phyloP scores from a whole-genome alignment of 306 rosid species.

The Pueraria montana region DNA sequence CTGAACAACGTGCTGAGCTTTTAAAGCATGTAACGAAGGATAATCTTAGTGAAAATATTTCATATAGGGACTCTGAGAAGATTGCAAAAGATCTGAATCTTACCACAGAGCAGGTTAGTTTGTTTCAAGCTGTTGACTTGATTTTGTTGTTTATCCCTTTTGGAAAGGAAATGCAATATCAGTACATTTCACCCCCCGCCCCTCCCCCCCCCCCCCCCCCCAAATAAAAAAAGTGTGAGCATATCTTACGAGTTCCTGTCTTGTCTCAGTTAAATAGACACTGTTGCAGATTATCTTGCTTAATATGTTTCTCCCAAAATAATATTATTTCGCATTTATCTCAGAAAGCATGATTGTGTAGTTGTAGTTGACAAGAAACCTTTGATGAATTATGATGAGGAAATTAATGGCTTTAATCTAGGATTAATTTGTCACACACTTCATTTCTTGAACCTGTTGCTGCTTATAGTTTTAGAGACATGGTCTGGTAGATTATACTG shows the following conservation, averaged over 20 bases:
- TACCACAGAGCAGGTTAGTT: constrained; percentile 80
- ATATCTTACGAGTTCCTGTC: constrained; percentile 18
- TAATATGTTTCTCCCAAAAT: constrained; percentile 7
- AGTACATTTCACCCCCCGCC: no score
- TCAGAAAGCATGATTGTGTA: neutral
- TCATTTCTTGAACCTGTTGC: neutral
- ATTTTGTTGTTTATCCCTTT: constrained; percentile 43
- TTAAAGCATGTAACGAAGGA: constrained; percentile 65
- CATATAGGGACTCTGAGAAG: constrained; percentile 78
- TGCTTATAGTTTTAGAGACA: constrained; percentile 33
- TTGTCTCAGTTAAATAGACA: constrained; percentile 25
- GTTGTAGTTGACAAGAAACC: constrained; percentile 7
- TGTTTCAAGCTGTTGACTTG: constrained; percentile 43
- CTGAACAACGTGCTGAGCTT: constrained; percentile 85
- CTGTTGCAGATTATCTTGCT: constrained; percentile 38
- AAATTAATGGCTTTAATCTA: constrained; percentile 15
- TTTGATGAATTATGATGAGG: constrained; percentile 36
- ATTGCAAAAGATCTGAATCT: constrained; percentile 90
- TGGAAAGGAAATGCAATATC: constrained; percentile 31
- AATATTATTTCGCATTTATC: neutral
- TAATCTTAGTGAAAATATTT: constrained; percentile 64
- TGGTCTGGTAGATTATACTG: constrained; percentile 33
- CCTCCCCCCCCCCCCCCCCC: no score
- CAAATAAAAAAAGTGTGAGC: no score
- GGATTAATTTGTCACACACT: constrained; percentile 23